Evolutionary conservation across 306 rosid species (phyloP).

Genomic region (Trifolium subterraneum): DNA sequence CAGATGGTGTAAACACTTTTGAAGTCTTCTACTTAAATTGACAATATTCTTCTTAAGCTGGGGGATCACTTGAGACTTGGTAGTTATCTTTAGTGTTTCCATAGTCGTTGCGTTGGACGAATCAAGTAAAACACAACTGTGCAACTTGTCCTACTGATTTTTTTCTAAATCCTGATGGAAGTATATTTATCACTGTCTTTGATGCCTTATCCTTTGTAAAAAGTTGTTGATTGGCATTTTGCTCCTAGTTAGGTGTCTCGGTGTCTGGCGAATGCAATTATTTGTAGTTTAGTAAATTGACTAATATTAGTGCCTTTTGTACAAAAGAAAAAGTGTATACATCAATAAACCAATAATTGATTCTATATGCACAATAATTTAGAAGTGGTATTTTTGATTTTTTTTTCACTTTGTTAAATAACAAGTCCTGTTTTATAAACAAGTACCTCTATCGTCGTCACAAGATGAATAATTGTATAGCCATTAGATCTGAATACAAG

Average conservation of each 20-base stretch:
- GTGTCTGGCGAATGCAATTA: not conserved
- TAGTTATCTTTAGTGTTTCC: not conserved
- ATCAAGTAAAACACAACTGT: not conserved
- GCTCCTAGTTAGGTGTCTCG: not conserved
- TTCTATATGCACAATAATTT: not conserved
- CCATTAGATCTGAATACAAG: not conserved
- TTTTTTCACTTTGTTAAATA: not conserved
- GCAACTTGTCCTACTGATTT: not conserved
- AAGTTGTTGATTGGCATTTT: not conserved
- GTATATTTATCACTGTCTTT: not conserved
- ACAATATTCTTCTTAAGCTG: not conserved
- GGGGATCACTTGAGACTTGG: not conserved
- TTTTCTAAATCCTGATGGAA: not conserved
- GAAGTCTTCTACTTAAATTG: not conserved
- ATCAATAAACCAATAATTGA: not conserved
- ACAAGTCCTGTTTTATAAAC: not conserved
- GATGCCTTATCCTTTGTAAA: not conserved
- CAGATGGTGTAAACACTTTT: conserved; percentile 3
- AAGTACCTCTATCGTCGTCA: not conserved
- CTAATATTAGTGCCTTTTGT: not conserved
- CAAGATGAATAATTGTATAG: not conserved
- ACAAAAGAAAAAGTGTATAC: not conserved
- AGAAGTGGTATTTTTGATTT: not conserved
- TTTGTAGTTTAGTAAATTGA: not conserved
- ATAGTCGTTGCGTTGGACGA: not conserved